Evolutionary conservation across 2,329 filamentous ascomycete species (phyloP).

Genomic region (Thermoascus crustaceus): DNA sequence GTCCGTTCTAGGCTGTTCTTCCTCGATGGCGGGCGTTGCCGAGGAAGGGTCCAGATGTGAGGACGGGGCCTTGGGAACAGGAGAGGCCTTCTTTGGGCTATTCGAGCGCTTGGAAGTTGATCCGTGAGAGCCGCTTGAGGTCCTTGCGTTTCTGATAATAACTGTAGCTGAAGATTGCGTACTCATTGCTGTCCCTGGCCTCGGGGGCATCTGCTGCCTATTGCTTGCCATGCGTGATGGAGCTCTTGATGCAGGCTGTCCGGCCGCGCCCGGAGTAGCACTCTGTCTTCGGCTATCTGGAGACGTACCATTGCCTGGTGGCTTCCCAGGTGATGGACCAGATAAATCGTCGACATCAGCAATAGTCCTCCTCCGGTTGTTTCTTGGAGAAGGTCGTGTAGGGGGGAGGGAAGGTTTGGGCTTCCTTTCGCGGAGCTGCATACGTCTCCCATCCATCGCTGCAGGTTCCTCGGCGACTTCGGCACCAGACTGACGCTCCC

Average conservation of each 20-base stretch:
- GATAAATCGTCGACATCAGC: conserved; percentile 44
- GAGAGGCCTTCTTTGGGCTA: conserved; percentile 31
- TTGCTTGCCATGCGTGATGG: conserved; percentile 8
- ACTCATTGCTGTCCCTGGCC: conserved; percentile 12
- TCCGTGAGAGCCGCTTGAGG: conserved; percentile 39
- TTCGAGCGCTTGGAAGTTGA: conserved; percentile 27
- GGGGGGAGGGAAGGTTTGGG: conserved; percentile 36
- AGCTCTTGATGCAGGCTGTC: conserved; percentile 7
- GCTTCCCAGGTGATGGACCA: conserved; percentile 18
- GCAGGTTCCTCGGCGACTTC: conserved; percentile 32
- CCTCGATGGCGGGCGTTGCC: conserved; percentile 12
- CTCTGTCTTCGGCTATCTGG: conserved; percentile 1
- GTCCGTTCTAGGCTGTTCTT: neutral
- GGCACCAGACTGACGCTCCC: conserved; percentile 55
- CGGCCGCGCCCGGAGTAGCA: conserved; percentile 6
- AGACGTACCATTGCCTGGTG: conserved; percentile 14
- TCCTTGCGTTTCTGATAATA: conserved; percentile 54
- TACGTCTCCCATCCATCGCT: conserved; percentile 49
- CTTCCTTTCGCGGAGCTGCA: conserved; percentile 67
- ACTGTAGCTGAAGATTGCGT: conserved; percentile 30
- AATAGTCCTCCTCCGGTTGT: conserved; percentile 55
- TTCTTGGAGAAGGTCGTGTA: conserved; percentile 42
- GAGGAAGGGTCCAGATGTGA: conserved; percentile 20
- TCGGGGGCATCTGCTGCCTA: conserved; percentile 6
- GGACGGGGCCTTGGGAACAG: conserved; percentile 36